Evolutionary conservation across 148 eudicot genomes (phyloP).

Genomic region (Camellia japonica): DNA sequence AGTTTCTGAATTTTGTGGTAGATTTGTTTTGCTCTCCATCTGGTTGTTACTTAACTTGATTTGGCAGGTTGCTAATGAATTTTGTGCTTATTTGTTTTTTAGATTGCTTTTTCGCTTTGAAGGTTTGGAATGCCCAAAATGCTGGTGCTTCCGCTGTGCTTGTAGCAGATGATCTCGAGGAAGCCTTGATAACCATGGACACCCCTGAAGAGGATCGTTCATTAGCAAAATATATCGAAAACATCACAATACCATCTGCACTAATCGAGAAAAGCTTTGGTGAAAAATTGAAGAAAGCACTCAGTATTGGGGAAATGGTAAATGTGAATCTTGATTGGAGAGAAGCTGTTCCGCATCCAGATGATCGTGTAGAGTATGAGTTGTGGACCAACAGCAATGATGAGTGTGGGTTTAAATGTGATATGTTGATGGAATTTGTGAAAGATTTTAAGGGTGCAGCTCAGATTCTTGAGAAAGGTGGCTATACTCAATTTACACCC

Average conservation of each 20-base stretch:
- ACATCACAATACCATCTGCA: constrained; percentile 95
- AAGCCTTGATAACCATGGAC: constrained; percentile 89
- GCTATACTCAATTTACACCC: constrained; percentile 82
- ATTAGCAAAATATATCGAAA: constrained; percentile 73
- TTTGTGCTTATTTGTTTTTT: constrained; percentile 10
- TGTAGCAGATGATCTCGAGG: constrained; percentile 77
- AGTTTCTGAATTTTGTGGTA: background rate
- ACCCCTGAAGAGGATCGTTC: constrained; percentile 75
- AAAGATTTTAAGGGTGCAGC: constrained; percentile 92
- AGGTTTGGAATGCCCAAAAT: constrained; percentile 94
- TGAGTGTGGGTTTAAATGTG: constrained; percentile 90
- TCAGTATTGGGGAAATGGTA: constrained; percentile 64
- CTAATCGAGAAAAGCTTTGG: constrained; percentile 74
- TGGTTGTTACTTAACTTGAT: too few relatives aligned
- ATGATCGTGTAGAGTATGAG: constrained; percentile 90
- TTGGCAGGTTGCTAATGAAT: background rate
- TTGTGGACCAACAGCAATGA: constrained; percentile 96
- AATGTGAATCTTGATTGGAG: constrained; percentile 97
- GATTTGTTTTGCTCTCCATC: too few relatives aligned
- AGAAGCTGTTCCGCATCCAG: constrained; percentile 97
- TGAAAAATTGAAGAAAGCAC: constrained; percentile 60
- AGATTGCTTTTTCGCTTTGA: constrained; percentile 88
- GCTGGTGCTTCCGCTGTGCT: constrained; percentile 97
- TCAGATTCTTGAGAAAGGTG: constrained; percentile 88
- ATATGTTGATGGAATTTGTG: constrained; percentile 82